Base-by-base conservation (phyloP, 2,329 filamentous ascomycete genomes). In the Cladosporium halotolerans region DNA sequence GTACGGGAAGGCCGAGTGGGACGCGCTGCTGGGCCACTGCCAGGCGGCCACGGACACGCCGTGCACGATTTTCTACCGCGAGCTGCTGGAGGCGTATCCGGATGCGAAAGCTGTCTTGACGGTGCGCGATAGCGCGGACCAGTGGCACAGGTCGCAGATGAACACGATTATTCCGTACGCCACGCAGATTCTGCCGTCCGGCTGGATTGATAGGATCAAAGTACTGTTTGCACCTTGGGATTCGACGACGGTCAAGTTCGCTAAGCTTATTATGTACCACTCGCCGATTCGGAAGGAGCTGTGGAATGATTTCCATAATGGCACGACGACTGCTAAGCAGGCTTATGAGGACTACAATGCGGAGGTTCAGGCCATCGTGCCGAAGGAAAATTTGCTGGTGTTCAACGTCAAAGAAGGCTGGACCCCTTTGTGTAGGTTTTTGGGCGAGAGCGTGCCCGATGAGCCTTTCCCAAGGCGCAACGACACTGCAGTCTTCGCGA, bases 51-150 rank as follows among this genome's bases (percentile, higher is more conserved):
- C 64, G 6, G 72, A 73, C 42, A 53, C 64, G 18, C 69, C 71
- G 0, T 63, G 60, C 6, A 55, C 53, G 6, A 54, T 63, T n/a
- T 73, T 73, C 56, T 63, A 60, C 3, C 60, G 61, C 28, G 71
- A 73, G 43, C 56, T 73, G 3, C 53, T 67, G 10, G 47, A 53
- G 4, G 62, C 65, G 1, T 73, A 73, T 47, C 71, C 71, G 0
- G 59, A 67, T 0, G 71, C 69, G 1, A 71, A 71, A 48, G 62
- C 72, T 45, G 66, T 72, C 8, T 55, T 71, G 28, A 65, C 61
- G 2, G 56, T 57, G 14, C 62, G 70, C 7, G 63, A 66, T 32
- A 38, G 40, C n/a, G 57, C 53, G 3, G 55, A 57, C n/a, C 40
- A 42, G 44, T 36, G 53, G 36, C 38, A 32, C 34, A 23, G 39